A percentile compares a stretch with the other conserved stretches of the same genome.
Conservation (phyloP, 2,329 filamentous ascomycete genomes). For the Fusarium sulawesiense region DNA sequence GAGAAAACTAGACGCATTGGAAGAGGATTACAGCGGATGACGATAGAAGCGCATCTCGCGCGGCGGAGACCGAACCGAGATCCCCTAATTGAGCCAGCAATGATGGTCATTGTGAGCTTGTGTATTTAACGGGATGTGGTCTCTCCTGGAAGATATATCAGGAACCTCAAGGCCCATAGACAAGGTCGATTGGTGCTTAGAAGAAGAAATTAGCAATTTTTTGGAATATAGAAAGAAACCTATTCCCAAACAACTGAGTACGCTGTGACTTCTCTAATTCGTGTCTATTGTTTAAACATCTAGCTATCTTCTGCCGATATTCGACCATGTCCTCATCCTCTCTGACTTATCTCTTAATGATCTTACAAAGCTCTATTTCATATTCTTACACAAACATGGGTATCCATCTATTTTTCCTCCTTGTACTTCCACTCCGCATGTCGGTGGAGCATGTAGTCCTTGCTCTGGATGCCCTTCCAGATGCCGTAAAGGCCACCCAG, state of each 20-base stretch:
- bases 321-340: background rate
- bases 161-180: constrained; percentile 41
- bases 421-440: constrained; percentile 66
- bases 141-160: constrained; percentile 33
- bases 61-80: constrained; percentile 31
- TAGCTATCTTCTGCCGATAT: background rate
- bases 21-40: constrained; percentile 40
- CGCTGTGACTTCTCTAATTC: background rate
- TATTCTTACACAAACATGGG: constrained; percentile 29
- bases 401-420: constrained; percentile 42
- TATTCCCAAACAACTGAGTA: constrained; percentile 19
- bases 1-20: constrained; percentile 45
- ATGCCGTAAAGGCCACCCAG: constrained; percentile 70
- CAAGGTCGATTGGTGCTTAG: constrained; percentile 34
- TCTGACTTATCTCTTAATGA: background rate
- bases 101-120: constrained; percentile 36
- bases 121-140: constrained; percentile 39
- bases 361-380: constrained; percentile 21
- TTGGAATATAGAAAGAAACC: constrained; percentile 41
- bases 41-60: constrained; percentile 42
- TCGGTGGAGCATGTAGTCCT: constrained; percentile 66
- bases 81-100: constrained; percentile 45
- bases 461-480: constrained; percentile 67
- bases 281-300: background rate
- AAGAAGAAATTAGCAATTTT: constrained; percentile 31